Percentiles rank a stretch among this genome's conserved stretches.
phyloP scores from a whole-genome alignment of 768 basidiomycete genomes.

The Candolleomyces aberdarensis region DNA sequence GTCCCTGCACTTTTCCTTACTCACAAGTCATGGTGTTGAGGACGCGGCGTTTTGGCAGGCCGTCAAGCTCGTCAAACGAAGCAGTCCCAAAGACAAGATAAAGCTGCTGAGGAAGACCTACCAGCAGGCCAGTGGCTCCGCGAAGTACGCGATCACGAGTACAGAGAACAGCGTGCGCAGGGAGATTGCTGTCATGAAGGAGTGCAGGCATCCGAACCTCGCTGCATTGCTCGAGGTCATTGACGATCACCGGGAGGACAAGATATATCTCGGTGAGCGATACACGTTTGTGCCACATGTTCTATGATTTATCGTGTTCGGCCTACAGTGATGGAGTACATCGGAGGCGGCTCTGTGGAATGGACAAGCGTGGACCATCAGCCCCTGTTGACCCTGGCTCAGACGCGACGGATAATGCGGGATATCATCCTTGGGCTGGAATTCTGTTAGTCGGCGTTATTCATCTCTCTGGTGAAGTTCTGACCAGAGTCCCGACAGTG shows the following conservation, averaged over 20 bases:
- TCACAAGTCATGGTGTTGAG: neutral
- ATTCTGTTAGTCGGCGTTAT: constrained; percentile 30
- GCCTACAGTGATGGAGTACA: constrained; percentile 37
- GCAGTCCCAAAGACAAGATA: constrained; percentile 62
- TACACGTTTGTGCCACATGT: neutral
- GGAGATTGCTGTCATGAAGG: constrained; percentile 92
- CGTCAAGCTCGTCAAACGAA: constrained; percentile 65
- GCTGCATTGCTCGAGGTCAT: constrained; percentile 86
- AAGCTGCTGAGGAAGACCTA: constrained; percentile 46
- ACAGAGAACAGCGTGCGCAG: constrained; percentile 75
- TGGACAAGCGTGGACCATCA: constrained; percentile 29
- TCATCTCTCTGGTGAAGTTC: neutral
- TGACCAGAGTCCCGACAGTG: constrained; percentile 19
- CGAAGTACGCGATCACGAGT: constrained; percentile 39
- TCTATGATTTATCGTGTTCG: neutral
- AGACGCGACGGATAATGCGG: constrained; percentile 38
- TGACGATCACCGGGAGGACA: constrained; percentile 76
- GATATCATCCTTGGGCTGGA: constrained; percentile 42
- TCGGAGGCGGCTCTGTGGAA: constrained; percentile 39
- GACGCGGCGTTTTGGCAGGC: constrained; percentile 40
- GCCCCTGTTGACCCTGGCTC: constrained; percentile 32
- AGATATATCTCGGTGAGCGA: constrained; percentile 79
- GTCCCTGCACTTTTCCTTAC: constrained; percentile 17
- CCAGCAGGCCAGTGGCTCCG: constrained; percentile 23
- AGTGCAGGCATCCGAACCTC: constrained; percentile 68